These are phyloP conservation scores for Solanum pennellii DNA, from an alignment of 257 asterid genomes.

Conservation along the genomic window DNA sequence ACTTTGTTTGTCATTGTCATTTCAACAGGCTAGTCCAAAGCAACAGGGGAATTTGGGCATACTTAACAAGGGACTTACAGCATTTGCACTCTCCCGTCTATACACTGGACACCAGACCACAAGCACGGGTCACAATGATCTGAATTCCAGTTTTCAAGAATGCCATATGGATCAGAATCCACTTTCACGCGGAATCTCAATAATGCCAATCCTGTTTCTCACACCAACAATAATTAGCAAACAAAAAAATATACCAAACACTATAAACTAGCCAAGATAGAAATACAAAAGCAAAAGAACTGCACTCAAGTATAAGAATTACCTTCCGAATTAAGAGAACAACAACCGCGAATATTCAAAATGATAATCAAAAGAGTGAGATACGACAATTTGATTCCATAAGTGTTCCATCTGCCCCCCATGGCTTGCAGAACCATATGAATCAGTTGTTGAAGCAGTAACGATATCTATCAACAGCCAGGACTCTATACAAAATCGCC, in stretches of 20 bases:
- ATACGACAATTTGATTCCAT: constrained; percentile 30
- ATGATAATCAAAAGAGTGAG: constrained; percentile 34
- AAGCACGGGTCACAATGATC: constrained; percentile 55
- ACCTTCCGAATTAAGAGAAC: constrained; percentile 71
- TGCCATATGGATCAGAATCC: constrained; percentile 50
- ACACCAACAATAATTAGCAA: constrained; percentile 4
- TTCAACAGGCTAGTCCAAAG: background rate
- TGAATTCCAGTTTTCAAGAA: constrained; percentile 60
- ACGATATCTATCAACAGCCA: constrained; percentile 40
- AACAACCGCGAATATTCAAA: constrained; percentile 28
- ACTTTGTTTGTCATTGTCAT: background rate
- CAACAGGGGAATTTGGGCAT: background rate
- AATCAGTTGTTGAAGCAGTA: constrained; percentile 40
- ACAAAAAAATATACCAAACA: background rate
- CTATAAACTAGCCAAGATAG: background rate
- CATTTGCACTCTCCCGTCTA: constrained; percentile 48
- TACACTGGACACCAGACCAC: constrained; percentile 78
- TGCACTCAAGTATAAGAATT: background rate
- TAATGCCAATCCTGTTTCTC: constrained; percentile 52
- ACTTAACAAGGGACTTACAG: constrained; percentile 42
- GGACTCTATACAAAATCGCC: constrained; percentile 40
- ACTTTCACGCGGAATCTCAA: constrained; percentile 55
- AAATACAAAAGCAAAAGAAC: background rate
- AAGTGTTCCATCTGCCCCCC: constrained; percentile 56
- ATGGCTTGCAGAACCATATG: constrained; percentile 42